Base-by-base conservation (phyloP, 2,329 filamentous ascomycete species). In the Fusarium sp. region DNA sequence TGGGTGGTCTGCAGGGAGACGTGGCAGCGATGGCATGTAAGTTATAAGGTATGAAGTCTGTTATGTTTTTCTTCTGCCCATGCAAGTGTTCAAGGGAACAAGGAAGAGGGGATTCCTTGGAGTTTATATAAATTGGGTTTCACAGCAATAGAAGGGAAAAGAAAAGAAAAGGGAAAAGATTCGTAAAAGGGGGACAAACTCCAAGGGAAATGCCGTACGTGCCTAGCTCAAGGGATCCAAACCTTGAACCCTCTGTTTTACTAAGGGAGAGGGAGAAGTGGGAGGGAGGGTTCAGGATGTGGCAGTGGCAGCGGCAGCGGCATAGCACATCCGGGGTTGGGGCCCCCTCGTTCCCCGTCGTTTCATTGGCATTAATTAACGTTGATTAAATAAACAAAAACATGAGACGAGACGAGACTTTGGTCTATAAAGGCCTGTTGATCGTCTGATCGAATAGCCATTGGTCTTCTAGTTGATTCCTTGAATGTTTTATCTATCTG, bases 241-340 rank as follows among this genome's bases (percentile, higher is more conserved):
- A 61, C 46, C 56, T 61, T 46, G 57, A 60, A 44, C 49, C 54
- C 39, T 36, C 17, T 17, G 34, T 36, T 36, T 36, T 36, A 36
- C 34, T n/a, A 43, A 39, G 42, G 32, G 47, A 62, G 50, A 28
- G 10, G 26, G 6, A 11, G 10, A 11, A 28, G 26, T 9, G 26
- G 10, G 26, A 11, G 26, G 10, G 26, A 28, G 26, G 26, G 26
- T 28, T 28, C 26, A 28, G 46, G 43, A 46, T 24, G 40, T 32
- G 28, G 28, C 28, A 32, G 40, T 32, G 28, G 28, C 28, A 32
- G 28, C 32, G 32, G 32, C 32, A 36, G 49, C 65, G 66, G 66
- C 66, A 68, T 69, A 69, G 62, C 34, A 67, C 65, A 63, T 59
- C 65, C 65, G 65, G 59, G 54, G 59, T 38, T 56, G 51, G 62